Percentiles rank a stretch among this genome's conserved stretches.
Evolutionary conservation across 371 early-diverging fungal genomes (phyloP).

Genomic region (Funneliformis caledonium): DNA sequence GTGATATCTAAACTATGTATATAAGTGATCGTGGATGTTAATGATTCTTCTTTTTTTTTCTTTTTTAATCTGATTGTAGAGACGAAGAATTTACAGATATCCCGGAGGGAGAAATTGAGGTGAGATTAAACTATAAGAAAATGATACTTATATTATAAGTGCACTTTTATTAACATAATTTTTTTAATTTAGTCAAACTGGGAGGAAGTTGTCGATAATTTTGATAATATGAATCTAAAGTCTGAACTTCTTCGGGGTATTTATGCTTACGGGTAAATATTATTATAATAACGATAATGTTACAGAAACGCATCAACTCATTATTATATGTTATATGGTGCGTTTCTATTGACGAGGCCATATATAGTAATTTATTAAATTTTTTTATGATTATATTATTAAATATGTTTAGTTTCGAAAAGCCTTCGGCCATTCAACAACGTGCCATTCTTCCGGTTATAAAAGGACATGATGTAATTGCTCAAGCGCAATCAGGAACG

Average conservation of each 20-base stretch:
- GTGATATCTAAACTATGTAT: neutral
- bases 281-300: too few species aligned
- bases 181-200: conserved; percentile 64
- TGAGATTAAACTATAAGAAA: conserved; percentile 36
- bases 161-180: conserved; percentile 6
- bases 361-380: neutral
- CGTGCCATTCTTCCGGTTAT: conserved; percentile 89
- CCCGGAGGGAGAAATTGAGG: conserved; percentile 54
- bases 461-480: conserved; percentile 88
- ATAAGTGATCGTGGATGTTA: neutral
- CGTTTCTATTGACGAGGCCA: neutral
- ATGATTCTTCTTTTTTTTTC: too few species aligned
- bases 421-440: conserved; percentile 92
- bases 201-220: conserved; percentile 78
- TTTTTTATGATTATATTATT: neutral
- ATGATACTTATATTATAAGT: neutral
- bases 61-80: neutral
- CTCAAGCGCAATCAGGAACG: conserved; percentile 97
- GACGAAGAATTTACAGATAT: conserved; percentile 44
- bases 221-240: conserved; percentile 85
- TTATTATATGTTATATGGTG: too few species aligned
- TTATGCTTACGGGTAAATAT: conserved; percentile 81
- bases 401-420: conserved; percentile 70
- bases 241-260: conserved; percentile 87
- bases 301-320: too few species aligned